phyloP scores from a whole-genome alignment of 768 basidiomycete genomes.

The Hysterangium stoloniferum region DNA sequence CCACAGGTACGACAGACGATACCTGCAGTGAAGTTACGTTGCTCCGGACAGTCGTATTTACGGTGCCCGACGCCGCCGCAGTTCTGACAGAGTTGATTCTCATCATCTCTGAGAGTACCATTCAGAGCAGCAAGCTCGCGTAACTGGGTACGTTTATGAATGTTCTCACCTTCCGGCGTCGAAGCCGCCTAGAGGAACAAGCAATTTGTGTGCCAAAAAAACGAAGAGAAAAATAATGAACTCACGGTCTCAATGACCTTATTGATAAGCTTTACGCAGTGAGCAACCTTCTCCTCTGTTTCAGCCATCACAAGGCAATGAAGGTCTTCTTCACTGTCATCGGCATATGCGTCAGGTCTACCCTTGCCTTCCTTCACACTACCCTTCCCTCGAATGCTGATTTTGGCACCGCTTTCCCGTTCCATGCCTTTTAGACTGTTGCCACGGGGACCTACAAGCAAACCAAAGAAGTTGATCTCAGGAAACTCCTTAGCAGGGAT shows the following conservation, averaged over 20 bases:
- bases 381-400: slow-evolving; percentile 96
- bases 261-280: slow-evolving; percentile 94
- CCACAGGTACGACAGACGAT: slow-evolving; percentile 99
- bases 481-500: slow-evolving; percentile 99
- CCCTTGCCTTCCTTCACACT: slow-evolving; percentile 99
- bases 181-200: slow-evolving; percentile 81
- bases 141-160: slow-evolving; percentile 98
- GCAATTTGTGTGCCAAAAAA: slow-evolving; percentile 8
- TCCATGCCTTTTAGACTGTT: slow-evolving; percentile 99
- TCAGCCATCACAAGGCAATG: slow-evolving; percentile 97
- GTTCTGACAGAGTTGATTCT: slow-evolving; percentile 98
- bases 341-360: slow-evolving; percentile 86
- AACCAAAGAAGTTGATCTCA: slow-evolving; percentile 98
- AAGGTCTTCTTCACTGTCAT: slow-evolving; percentile 97
- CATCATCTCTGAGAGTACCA: slow-evolving; percentile 97
- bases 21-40: slow-evolving; percentile 97
- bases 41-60: slow-evolving; percentile 98
- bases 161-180: slow-evolving; percentile 98
- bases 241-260: slow-evolving; percentile 94
- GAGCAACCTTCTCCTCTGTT: slow-evolving; percentile 80
- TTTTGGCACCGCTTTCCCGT: slow-evolving; percentile 94
- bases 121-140: slow-evolving; percentile 96
- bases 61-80: slow-evolving; percentile 91
- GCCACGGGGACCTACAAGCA: slow-evolving; percentile 95
- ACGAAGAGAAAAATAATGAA: not conserved